Base-by-base conservation (phyloP, 163 green algal genomes). In the Scenedesmus sp. region DNA sequence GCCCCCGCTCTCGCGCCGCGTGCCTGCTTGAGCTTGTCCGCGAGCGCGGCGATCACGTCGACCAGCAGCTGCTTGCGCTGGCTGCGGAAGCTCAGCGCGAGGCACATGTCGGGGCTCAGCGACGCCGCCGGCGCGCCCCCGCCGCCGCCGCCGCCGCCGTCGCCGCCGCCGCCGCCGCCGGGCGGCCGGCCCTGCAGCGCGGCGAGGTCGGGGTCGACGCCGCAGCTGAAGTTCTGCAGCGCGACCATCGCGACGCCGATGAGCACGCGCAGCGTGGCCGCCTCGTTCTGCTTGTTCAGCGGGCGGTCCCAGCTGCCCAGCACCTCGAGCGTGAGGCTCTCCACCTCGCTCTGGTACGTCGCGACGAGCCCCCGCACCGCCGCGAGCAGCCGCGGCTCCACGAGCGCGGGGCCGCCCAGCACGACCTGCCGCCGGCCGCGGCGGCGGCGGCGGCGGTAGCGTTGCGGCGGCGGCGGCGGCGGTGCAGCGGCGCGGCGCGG, bases 41-140 rank as follows among this genome's bases (percentile, higher is more conserved):
- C 48, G 17, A 65, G 72, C 22, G 18, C 34, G 11, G 47, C 33
- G 13, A 93, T 71, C 13, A 83, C 84, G 0, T 71, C 50, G 3
- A 83, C 22, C 58, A 94, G 79, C 42, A 91, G 47, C 33, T 60
- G 47, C 77, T 94, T 94, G 70, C 91, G 92, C 5, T 89, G 83
- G n/a, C 77, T 60, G 1, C 89, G 54, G 45, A 94, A 93, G 20
- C 71, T 64, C 20, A 94, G 51, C 4, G 87, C 89, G 24, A 90
- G 60, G 50, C 65, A 26, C 83, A 88, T 75, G 20, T 93, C 83
- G 2, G 33, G 26, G 1, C 65, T 47, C 26, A 82, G 28, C n/a
- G n/a, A n/a, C n/a, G n/a, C n/a, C n/a, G n/a, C n/a, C 36, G n/a
- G 39, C 67, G 39, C 36, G 34, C 56, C 11, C n/a, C 64, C 24